A percentile compares a stretch with the other conserved stretches of the same genome.
These are phyloP conservation scores for Ceratocystis cacaofunesta DNA, from an alignment of 2,329 filamentous ascomycete species.

Conservation along the genomic window DNA sequence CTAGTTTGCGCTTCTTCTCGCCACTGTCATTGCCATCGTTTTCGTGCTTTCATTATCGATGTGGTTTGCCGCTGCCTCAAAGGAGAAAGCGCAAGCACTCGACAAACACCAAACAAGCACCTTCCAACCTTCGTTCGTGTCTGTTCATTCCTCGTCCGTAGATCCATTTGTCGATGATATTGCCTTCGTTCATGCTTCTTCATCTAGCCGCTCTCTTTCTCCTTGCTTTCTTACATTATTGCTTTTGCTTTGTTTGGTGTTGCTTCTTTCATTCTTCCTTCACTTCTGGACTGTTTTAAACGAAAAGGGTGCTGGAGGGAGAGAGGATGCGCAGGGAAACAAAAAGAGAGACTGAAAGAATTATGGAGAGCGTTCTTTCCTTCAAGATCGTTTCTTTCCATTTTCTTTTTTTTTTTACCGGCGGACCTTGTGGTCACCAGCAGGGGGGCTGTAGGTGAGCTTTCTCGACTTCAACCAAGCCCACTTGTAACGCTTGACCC, in stretches of 20 bases:
- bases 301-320: slow-evolving; percentile 18
- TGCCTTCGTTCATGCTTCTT: neutral
- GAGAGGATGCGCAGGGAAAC: neutral
- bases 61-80: neutral
- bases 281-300: neutral
- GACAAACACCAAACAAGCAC: too few species aligned
- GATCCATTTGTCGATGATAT: neutral
- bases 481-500: slow-evolving; percentile 99
- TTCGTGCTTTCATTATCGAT: too few species aligned
- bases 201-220: neutral
- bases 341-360: neutral
- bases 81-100: too few species aligned
- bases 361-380: neutral
- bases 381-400: neutral
- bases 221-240: neutral
- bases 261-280: neutral
- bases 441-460: slow-evolving; percentile 71
- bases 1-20: neutral
- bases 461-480: slow-evolving; percentile 89
- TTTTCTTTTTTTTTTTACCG: slow-evolving; percentile 26
- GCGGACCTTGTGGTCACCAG: slow-evolving; percentile 34
- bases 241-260: neutral
- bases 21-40: neutral
- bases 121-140: too few species aligned
- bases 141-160: too few species aligned